phyloP scores from a whole-genome alignment of 371 early-diverging fungal species.

The Mucor irregularis region DNA sequence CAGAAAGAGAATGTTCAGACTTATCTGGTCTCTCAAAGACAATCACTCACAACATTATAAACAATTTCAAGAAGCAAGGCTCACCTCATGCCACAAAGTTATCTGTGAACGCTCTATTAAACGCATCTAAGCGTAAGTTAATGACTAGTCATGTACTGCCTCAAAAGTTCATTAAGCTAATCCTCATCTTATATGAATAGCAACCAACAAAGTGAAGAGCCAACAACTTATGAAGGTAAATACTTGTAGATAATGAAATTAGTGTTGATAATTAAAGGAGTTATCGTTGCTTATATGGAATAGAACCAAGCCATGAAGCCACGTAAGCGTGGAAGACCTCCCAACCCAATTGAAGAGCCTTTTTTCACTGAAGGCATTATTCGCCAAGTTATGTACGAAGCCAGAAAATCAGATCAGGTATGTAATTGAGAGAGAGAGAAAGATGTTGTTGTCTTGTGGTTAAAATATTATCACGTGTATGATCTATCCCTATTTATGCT shows the following conservation, averaged over 20 bases:
- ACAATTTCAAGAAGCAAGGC: conserved; percentile 41
- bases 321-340: conserved; percentile 37
- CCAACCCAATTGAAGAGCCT: conserved; percentile 19
- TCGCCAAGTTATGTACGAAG: conserved; percentile 5
- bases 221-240: neutral
- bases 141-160: neutral
- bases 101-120: conserved; percentile 5
- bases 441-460: neutral
- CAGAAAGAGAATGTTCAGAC: conserved; percentile 41
- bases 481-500: too few species aligned
- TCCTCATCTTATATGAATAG: neutral
- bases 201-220: neutral
- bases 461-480: neutral
- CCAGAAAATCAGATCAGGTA: conserved; percentile 21
- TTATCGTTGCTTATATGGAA: too few species aligned
- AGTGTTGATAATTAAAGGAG: too few species aligned
- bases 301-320: conserved; percentile 1
- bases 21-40: conserved; percentile 42
- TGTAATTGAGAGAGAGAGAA: neutral
- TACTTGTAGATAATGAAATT: too few species aligned
- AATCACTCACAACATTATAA: conserved; percentile 39
- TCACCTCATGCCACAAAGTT: conserved; percentile 33
- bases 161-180: too few species aligned
- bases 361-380: conserved; percentile 16
- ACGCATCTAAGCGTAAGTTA: neutral